Evolutionary conservation across 805 yeast species (phyloP).

Genomic region (Diddensiella caesifluorescens): DNA sequence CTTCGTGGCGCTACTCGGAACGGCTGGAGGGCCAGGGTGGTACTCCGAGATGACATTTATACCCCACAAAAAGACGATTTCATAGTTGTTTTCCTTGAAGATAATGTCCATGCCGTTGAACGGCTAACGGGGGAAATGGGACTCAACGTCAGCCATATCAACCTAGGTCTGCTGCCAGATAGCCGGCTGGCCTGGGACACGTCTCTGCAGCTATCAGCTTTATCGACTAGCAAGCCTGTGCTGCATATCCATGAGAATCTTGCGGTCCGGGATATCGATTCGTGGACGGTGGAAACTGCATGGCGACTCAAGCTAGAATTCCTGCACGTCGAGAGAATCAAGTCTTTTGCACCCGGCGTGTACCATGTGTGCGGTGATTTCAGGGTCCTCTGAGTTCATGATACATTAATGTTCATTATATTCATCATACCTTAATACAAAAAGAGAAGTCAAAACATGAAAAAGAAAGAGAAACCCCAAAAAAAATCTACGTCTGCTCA

Average conservation of each 20-base stretch:
- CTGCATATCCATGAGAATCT: slow-evolving; percentile 77
- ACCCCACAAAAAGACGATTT: slow-evolving; percentile 25
- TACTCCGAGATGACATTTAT: slow-evolving; percentile 34
- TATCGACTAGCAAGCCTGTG: slow-evolving; percentile 7
- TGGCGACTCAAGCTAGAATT: slow-evolving; percentile 19
- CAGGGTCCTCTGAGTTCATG: too few relatives aligned
- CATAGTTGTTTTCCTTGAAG: slow-evolving; percentile 56
- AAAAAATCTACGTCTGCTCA: slow-evolving; percentile 1
- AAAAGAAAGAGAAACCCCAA: not conserved
- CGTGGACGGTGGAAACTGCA: slow-evolving; percentile 27
- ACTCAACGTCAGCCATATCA: slow-evolving; percentile 50
- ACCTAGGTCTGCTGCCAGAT: slow-evolving; percentile 73
- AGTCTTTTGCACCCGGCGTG: slow-evolving; percentile 83
- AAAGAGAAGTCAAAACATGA: not conserved
- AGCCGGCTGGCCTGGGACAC: slow-evolving; percentile 58
- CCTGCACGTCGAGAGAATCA: slow-evolving; percentile 55
- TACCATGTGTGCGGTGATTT: slow-evolving; percentile 66
- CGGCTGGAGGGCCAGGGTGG: slow-evolving; percentile 35
- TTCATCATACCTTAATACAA: too few relatives aligned
- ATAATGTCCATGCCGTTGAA: slow-evolving; percentile 47
- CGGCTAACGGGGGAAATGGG: slow-evolving; percentile 28
- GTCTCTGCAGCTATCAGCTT: slow-evolving; percentile 30
- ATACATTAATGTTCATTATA: too few relatives aligned
- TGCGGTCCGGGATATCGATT: slow-evolving; percentile 38
- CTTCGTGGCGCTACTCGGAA: slow-evolving; percentile 48